Evolutionary conservation across 73 alveolate species (phyloP), one percentile per base, ranked within the genome.

Genomic region (Symbiodinium natans): DNA sequence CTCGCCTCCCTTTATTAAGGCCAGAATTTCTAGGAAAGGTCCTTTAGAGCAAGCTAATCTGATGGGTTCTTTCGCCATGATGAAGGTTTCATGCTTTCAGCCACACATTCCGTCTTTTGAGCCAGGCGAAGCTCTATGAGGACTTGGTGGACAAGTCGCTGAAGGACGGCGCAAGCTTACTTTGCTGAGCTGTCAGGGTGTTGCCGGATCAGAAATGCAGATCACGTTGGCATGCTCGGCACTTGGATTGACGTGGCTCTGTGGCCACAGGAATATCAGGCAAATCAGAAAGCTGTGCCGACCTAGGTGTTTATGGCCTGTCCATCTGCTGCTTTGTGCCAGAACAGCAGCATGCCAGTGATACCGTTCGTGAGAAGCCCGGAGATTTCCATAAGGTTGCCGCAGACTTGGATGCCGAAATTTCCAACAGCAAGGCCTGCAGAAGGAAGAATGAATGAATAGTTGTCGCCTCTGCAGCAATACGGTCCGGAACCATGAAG

Each of bases 351-450:
- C 59, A 13, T 46, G 59, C 59, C 13, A 9, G 59, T 46, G 59
- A 46, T n/a, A n/a, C n/a, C n/a, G n/a, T n/a, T 52, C 71, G 17
- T 13, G n/a, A 29, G n/a, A 52, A 52, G 31, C n/a, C 2, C 71
- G 71, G 71, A 8, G 23, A 8, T 25, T 42, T n/a, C 5, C 56
- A 27, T 19, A 42, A 92, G 90, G 98, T 92, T 39, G 46, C 92
- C 25, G 90, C 98, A 42, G 92, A 92, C 63, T 68, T 92, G 84
- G 98, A 92, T 48, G 98, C 98, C 17, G 98, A 92, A 80, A 92
- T 92, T 38, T 42, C 98, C 39, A 77, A 38, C 46, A 92, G 92
- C 98, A 92, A 92, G 98, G 98, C 92, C 15, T 19, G 86, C 27
- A 21, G 71, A 10, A 27, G n/a, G 17, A 23, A 52, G 71, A 52